Base-by-base conservation (phyloP, 1,284 basidiomycete species). In the Boletus subluridellus region DNA sequence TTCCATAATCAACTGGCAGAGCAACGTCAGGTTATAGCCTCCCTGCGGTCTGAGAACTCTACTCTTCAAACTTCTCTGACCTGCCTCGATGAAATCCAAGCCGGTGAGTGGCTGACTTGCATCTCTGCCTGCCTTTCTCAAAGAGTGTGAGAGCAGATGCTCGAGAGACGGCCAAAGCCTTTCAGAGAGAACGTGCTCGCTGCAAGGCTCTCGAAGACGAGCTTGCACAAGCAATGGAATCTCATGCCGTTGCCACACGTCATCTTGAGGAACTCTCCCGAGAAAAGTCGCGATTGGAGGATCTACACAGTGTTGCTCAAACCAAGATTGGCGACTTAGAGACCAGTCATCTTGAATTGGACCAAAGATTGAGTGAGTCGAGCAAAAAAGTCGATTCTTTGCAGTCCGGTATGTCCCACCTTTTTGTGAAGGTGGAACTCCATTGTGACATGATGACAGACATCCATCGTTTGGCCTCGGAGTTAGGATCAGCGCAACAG, bases 221-320 rank as follows among this genome's bases (percentile, higher is more conserved):
- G 51, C 67, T 70, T 42, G 54, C 60, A 39, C 66, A 42, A 52
- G 54, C 54, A 21, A 52, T 12, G 38, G 59, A 61, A 24, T 60
- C 60, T 10, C 48, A 49, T 55, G 39, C 26, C 4, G 49, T 30
- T 10, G 51, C 54, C n/a, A 57, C 60, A 6, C 64, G 54, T 48
- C 68, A 35, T 10, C 32, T 60, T 2, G 64, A 62, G 12, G 63
- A 60, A n/a, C 51, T 70, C 11, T 67, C 62, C 12, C 60, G 59
- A 69, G 70, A 73, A 63, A 60, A 69, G 39, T 69, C 64, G 35
- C 66, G 67, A 28, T 35, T 71, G 14, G 71, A 77, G 56, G 58
- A 58, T 11, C 61, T 64, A 2, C 63, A 79, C 12, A 37, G n/a
- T 7, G 55, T 34, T 5, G 60, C 62, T 45, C 59, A 54, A 47